Evolutionary conservation across 2,329 filamentous ascomycete species (phyloP).

Genomic region (Chrysoporthe puriensis): DNA sequence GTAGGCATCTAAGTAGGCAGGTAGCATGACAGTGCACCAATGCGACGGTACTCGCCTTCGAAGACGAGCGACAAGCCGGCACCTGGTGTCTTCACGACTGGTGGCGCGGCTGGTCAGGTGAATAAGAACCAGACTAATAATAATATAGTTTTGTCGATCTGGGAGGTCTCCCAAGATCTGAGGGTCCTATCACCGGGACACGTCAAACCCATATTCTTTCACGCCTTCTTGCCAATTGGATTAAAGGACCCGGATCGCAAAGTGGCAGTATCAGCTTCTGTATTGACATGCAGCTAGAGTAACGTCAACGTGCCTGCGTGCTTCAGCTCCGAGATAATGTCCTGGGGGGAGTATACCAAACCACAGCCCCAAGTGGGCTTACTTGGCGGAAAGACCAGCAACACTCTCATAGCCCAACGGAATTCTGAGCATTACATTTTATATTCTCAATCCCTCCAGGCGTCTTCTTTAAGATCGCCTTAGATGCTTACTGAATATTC

Average conservation of each 20-base stretch:
- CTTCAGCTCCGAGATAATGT: not conserved
- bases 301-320: not conserved
- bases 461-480: not conserved
- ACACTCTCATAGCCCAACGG: no score
- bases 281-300: not conserved
- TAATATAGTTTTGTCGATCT: no score
- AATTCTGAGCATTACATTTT: no score
- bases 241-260: not conserved
- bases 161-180: no score
- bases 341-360: not conserved
- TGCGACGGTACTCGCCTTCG: not conserved
- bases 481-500: not conserved
- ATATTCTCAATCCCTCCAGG: no score
- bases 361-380: no score
- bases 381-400: no score
- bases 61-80: no score
- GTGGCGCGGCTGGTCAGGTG: no score
- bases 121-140: no score
- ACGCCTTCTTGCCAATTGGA: not conserved
- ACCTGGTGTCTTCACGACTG: no score
- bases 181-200: not conserved
- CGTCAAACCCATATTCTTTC: not conserved
- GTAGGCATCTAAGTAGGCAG: not conserved
- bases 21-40: not conserved
- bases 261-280: not conserved